Conservation (phyloP, 495 filamentous ascomycete species). For the Ascodesmis nigricans region DNA sequence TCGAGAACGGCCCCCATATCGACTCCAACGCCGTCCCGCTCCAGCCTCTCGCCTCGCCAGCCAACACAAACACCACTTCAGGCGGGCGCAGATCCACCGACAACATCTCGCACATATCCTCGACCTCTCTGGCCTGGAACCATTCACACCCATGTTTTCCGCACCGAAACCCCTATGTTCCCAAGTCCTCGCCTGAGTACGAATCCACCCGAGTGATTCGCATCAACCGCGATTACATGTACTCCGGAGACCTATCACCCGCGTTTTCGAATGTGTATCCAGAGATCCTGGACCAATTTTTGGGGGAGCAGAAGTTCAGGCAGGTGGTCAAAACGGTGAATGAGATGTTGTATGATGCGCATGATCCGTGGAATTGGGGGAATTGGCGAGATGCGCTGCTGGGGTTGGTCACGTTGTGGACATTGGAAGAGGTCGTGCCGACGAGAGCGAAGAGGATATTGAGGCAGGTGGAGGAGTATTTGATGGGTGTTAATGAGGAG, state of each 20-base stretch:
- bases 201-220: constrained; percentile 70
- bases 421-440: constrained; percentile 76
- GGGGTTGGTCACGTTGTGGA: constrained; percentile 65
- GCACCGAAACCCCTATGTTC: constrained; percentile 52
- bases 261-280: constrained; percentile 63
- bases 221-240: constrained; percentile 74
- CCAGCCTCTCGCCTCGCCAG: constrained; percentile 1
- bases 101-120: constrained; percentile 12
- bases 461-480: constrained; percentile 43
- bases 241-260: constrained; percentile 74
- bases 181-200: constrained; percentile 48
- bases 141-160: constrained; percentile 19
- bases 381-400: constrained; percentile 57
- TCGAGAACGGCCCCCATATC: constrained; percentile 6
- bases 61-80: background rate
- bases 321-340: constrained; percentile 59
- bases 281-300: constrained; percentile 69
- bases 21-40: constrained; percentile 2
- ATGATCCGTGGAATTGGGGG: constrained; percentile 45
- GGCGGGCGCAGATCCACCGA: background rate
- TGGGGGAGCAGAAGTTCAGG: constrained; percentile 64
- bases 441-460: constrained; percentile 48
- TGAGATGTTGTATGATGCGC: constrained; percentile 41
- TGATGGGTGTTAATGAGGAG: constrained; percentile 61
- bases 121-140: constrained; percentile 17